These are phyloP conservation scores for Trypanosoma caninum DNA, from an alignment of 208 protist genomes.

Conservation along the genomic window DNA sequence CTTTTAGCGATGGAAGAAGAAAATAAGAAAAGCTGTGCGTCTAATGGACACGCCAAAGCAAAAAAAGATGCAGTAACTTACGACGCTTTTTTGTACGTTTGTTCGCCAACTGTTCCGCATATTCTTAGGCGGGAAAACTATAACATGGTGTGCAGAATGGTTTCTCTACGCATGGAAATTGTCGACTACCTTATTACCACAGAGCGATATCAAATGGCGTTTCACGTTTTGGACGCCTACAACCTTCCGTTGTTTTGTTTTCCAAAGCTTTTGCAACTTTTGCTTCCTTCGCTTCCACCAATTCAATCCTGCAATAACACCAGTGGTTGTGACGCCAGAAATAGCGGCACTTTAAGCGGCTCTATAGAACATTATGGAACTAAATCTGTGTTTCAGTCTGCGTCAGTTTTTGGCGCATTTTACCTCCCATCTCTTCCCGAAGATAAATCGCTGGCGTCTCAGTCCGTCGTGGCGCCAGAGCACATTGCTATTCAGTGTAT, in stretches of 20 bases:
- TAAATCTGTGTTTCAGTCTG: constrained; percentile 10
- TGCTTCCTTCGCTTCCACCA: constrained; percentile 14
- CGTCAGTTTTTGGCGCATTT: constrained; percentile 7
- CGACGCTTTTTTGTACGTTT: constrained; percentile 38
- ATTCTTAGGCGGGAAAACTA: constrained; percentile 50
- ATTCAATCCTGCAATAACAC: constrained; percentile 17
- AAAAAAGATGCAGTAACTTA: constrained; percentile 3
- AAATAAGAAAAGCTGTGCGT: not conserved
- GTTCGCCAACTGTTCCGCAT: constrained; percentile 50
- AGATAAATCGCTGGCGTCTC: not conserved
- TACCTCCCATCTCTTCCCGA: not conserved
- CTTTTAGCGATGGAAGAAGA: constrained; percentile 22
- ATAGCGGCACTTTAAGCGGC: not conserved
- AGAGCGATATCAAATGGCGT: constrained; percentile 44
- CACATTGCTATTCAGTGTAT: constrained; percentile 32
- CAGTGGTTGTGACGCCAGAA: not conserved
- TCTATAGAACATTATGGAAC: constrained; percentile 1
- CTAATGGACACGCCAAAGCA: not conserved
- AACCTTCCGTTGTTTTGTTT: constrained; percentile 72
- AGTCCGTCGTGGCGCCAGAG: constrained; percentile 9
- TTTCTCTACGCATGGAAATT: constrained; percentile 73
- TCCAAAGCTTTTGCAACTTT: constrained; percentile 32
- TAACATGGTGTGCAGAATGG: constrained; percentile 29
- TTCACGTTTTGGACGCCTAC: constrained; percentile 59
- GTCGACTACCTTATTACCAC: constrained; percentile 79